A percentile compares a stretch with the other conserved stretches of the same genome.
Evolutionary conservation across 2,329 filamentous ascomycete genomes (phyloP).

Genomic region (Fusarium sp.): DNA sequence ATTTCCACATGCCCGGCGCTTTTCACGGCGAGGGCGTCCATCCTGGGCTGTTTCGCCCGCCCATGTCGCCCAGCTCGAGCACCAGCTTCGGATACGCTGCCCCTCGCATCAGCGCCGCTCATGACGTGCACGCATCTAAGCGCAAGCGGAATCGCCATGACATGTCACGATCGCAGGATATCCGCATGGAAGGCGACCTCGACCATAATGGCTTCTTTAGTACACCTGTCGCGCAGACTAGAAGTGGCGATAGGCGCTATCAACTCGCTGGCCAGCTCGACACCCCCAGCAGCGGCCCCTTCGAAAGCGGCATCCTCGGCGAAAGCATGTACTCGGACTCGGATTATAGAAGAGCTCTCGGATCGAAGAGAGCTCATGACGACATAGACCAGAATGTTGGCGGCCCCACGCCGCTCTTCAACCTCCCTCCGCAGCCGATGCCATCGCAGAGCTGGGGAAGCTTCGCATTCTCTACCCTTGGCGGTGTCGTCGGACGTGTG

Average conservation of each 20-base stretch:
- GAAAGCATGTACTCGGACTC: slow-evolving; percentile 68
- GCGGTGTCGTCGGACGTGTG: slow-evolving; percentile 78
- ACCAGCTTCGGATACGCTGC: slow-evolving; percentile 51
- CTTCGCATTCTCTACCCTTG: slow-evolving; percentile 70
- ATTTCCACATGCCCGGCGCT: slow-evolving; percentile 51
- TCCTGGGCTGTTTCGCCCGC: slow-evolving; percentile 60
- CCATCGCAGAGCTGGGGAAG: slow-evolving; percentile 63
- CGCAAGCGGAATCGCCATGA: slow-evolving; percentile 57
- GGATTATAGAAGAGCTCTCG: slow-evolving; percentile 64
- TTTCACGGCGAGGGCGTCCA: slow-evolving; percentile 53
- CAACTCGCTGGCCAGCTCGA: slow-evolving; percentile 65
- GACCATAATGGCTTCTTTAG: slow-evolving; percentile 36
- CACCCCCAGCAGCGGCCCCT: slow-evolving; percentile 52
- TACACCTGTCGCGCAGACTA: slow-evolving; percentile 28
- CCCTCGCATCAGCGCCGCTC: slow-evolving; percentile 28
- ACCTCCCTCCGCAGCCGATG: slow-evolving; percentile 43
- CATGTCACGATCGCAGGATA: slow-evolving; percentile 40
- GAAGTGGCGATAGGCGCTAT: slow-evolving; percentile 49
- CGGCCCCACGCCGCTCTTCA: slow-evolving; percentile 48
- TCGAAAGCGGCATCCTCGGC: slow-evolving; percentile 53
- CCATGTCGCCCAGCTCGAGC: slow-evolving; percentile 54
- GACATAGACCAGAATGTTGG: slow-evolving; percentile 50
- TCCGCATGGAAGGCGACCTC: slow-evolving; percentile 31
- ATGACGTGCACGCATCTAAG: slow-evolving; percentile 49
- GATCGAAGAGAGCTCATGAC: slow-evolving; percentile 55